These are phyloP conservation scores for Vaccinium myrtillus DNA, from an alignment of 148 eudicot species.

Conservation along the genomic window DNA sequence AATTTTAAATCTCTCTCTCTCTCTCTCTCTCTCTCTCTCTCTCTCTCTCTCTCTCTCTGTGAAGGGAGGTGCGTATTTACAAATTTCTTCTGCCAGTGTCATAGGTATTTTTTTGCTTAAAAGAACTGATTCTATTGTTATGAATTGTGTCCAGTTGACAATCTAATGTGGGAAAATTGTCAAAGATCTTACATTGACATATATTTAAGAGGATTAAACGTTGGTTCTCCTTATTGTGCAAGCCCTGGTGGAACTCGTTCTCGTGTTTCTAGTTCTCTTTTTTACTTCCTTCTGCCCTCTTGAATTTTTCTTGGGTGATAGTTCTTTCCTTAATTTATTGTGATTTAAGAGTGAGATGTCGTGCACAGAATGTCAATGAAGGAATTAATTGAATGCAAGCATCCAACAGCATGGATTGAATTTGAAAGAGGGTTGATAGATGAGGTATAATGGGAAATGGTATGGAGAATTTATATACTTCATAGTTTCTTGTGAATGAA, in stretches of 20 bases:
- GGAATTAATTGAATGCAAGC: conserved; percentile 80
- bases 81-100: too few species aligned
- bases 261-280: neutral
- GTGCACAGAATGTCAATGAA: conserved; percentile 75
- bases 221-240: neutral
- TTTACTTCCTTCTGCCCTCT: neutral
- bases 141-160: neutral
- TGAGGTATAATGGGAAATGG: conserved; percentile 53
- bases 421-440: conserved; percentile 80
- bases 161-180: neutral
- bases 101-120: neutral
- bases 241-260: neutral
- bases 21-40: neutral
- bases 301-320: neutral
- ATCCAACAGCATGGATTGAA: conserved; percentile 92
- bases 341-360: conserved; percentile 23
- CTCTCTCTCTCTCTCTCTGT: neutral
- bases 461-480: neutral
- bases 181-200: neutral
- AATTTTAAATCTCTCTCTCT: neutral
- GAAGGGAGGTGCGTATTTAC: neutral
- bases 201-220: neutral
- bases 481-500: neutral
- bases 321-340: conserved; percentile 1
- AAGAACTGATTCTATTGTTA: neutral